These are phyloP conservation scores for Phyllosticta citribraziliensis DNA, from an alignment of 2,329 filamentous ascomycete genomes.

Conservation along the genomic window DNA sequence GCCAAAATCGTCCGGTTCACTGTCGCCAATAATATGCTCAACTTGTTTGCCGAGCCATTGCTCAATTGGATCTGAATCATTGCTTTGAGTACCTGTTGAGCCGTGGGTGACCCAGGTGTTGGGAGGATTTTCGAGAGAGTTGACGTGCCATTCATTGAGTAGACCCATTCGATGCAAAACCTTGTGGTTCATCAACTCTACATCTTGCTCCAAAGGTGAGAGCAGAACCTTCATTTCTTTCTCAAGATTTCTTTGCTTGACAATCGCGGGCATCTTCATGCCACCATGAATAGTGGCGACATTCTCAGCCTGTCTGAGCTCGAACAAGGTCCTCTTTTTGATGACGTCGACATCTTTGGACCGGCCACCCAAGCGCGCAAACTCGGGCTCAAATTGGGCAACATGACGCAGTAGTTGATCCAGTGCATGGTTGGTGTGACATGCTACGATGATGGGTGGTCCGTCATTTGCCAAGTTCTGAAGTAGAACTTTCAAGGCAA, in stretches of 20 bases:
- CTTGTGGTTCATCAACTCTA: conserved; percentile 42
- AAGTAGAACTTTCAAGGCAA: conserved; percentile 57
- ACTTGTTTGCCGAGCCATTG: conserved; percentile 50
- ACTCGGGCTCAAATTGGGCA: conserved; percentile 49
- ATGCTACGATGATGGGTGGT: conserved; percentile 65
- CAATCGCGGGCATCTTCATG: conserved; percentile 29
- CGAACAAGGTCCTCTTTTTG: conserved; percentile 55
- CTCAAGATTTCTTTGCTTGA: conserved; percentile 34
- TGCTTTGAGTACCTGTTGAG: conserved; percentile 21
- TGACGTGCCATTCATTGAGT: conserved; percentile 53
- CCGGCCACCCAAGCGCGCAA: conserved; percentile 59
- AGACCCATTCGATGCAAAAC: conserved; percentile 46
- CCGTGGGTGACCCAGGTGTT: conserved; percentile 29
- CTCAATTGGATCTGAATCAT: conserved; percentile 32
- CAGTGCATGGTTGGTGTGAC: conserved; percentile 84
- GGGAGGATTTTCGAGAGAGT: conserved; percentile 48
- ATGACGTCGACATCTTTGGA: conserved; percentile 55
- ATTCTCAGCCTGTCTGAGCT: conserved; percentile 10
- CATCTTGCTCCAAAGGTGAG: conserved; percentile 30
- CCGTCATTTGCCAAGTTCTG: conserved; percentile 38
- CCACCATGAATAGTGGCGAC: conserved; percentile 23
- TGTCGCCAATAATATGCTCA: conserved; percentile 34
- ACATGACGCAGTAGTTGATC: conserved; percentile 68
- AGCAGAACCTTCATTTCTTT: conserved; percentile 34
- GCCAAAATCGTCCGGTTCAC: conserved; percentile 39